A percentile compares a stretch with the other conserved stretches of the same genome.
Conservation (phyloP, 1,139 yeast species). For the Suhomyces ambrosiae region DNA sequence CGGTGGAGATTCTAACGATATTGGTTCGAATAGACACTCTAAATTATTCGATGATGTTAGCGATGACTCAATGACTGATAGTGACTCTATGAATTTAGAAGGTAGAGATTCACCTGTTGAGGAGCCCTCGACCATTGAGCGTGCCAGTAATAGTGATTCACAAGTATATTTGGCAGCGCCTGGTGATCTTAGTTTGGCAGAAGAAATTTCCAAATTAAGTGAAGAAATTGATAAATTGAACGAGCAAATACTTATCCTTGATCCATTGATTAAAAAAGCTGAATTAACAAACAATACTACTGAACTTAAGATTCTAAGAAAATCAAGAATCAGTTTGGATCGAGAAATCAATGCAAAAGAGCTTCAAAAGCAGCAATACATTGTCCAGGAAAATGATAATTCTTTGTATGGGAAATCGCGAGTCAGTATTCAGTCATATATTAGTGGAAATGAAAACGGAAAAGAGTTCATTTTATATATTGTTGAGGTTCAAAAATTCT, state of each 20-base stretch:
- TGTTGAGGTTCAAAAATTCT: slow-evolving; percentile 69
- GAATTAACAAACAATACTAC: slow-evolving; percentile 75
- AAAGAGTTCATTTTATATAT: slow-evolving; percentile 69
- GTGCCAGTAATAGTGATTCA: slow-evolving; percentile 23
- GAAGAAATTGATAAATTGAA: slow-evolving; percentile 62
- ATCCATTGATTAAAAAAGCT: slow-evolving; percentile 73
- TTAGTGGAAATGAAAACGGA: slow-evolving; percentile 58
- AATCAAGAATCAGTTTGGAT: slow-evolving; percentile 65
- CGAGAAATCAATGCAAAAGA: slow-evolving; percentile 74
- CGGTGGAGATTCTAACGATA: slow-evolving; percentile 21
- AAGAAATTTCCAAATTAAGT: slow-evolving; percentile 60
- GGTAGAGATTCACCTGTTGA: slow-evolving; percentile 24
- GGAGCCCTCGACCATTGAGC: slow-evolving; percentile 10
- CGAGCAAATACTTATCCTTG: slow-evolving; percentile 64
- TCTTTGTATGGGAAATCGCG: slow-evolving; percentile 72
- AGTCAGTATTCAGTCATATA: slow-evolving; percentile 66
- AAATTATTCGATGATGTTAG: slow-evolving; percentile 40
- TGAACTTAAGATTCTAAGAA: slow-evolving; percentile 66
- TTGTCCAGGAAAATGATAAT: slow-evolving; percentile 81
- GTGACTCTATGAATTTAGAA: slow-evolving; percentile 26
- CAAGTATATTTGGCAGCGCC: slow-evolving; percentile 59
- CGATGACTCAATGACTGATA: slow-evolving; percentile 38
- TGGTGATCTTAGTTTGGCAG: slow-evolving; percentile 66
- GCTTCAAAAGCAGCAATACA: slow-evolving; percentile 74
- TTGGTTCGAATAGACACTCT: slow-evolving; percentile 23